Base-by-base conservation (phyloP, 441 rosid genomes). In the Flueggea neowawraea region DNA sequence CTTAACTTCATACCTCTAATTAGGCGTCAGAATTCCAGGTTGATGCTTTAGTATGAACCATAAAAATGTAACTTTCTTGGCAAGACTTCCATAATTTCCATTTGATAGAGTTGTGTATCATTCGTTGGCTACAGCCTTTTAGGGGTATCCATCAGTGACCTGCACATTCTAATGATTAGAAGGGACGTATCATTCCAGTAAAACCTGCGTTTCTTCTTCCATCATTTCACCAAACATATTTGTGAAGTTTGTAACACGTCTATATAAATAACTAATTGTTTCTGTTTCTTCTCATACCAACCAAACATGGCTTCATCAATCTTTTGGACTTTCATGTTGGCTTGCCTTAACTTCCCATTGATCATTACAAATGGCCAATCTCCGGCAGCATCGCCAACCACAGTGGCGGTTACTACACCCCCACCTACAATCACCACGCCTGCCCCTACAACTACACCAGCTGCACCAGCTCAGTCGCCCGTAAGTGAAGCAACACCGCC, bases 321-420 rank as follows among this genome's bases (percentile, higher is more conserved):
- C 49, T 61, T 62, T 55, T 72, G 76, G 85, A 69, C 63, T 62
- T 69, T 71, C 52, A 12, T 79, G 60, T 57, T 85, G 16, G 72
- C 69, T 64, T 69, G 57, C 54, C 79, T 85, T 54, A 39, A 75
- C 70, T 73, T 81, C 75, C 76, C 73, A 10, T 62, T 75, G 51
- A 69, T 70, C 68, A 67, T 61, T 66, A 71, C 69, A 59, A 65
- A 70, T 75, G 96, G 88, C 54, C 95, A 90, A 78, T 68, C 80
- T 70, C 97, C 97, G 7, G 85, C 89, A 6, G 78, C 87, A 59
- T 82, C 94, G n/a, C 96, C 94, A 0, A 44, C 74, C 12, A 74
- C 68, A 14, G 60, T 69, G 54, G 78, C 82, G 28, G 28, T 22
- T 15, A 58, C 57, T 2, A 33, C 69, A 49, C 68, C 80, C 15